Evolutionary conservation across 2,329 filamentous ascomycete species (phyloP).

Genomic region (Diaporthe batatas): DNA sequence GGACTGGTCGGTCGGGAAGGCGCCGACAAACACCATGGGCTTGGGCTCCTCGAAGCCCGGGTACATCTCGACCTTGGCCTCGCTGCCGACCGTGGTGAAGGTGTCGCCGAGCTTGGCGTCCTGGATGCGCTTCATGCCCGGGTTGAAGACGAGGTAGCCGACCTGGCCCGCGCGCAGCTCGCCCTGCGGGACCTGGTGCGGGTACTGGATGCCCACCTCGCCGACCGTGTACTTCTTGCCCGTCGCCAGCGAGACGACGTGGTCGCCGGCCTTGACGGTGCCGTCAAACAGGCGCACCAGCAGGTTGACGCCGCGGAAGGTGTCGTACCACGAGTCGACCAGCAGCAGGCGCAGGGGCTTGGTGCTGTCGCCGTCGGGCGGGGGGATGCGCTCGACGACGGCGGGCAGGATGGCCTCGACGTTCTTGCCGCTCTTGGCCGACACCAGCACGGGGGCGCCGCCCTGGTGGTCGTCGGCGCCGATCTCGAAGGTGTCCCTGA

Average conservation of each 20-base stretch:
- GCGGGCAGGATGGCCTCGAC: constrained; percentile 85
- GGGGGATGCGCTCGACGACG: constrained; percentile 87
- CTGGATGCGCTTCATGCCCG: constrained; percentile 96
- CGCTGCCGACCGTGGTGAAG: constrained; percentile 84
- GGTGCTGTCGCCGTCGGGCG: constrained; percentile 78
- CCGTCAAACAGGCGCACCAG: constrained; percentile 94
- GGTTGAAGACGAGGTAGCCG: constrained; percentile 97
- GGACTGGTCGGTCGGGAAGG: constrained; percentile 91
- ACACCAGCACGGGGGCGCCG: constrained; percentile 73
- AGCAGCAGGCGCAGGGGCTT: constrained; percentile 87
- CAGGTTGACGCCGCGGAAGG: constrained; percentile 92
- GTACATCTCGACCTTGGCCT: constrained; percentile 82
- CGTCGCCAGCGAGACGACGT: constrained; percentile 89
- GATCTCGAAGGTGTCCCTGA: constrained; percentile 88
- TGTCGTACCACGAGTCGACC: constrained; percentile 98
- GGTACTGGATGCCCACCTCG: constrained; percentile 97
- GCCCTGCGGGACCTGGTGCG: constrained; percentile 84
- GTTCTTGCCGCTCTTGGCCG: constrained; percentile 93
- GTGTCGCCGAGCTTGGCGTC: constrained; percentile 98
- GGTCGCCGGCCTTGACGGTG: constrained; percentile 83
- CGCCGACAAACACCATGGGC: constrained; percentile 98
- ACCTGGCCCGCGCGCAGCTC: constrained; percentile 91
- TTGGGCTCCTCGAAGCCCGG: constrained; percentile 98
- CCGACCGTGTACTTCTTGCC: constrained; percentile 92
- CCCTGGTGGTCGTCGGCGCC: constrained; percentile 72